Percentiles rank a stretch among this genome's conserved stretches.
Evolutionary conservation across 164 flowering plant genomes (phyloP).

Genomic region (Echeveria elegans): DNA sequence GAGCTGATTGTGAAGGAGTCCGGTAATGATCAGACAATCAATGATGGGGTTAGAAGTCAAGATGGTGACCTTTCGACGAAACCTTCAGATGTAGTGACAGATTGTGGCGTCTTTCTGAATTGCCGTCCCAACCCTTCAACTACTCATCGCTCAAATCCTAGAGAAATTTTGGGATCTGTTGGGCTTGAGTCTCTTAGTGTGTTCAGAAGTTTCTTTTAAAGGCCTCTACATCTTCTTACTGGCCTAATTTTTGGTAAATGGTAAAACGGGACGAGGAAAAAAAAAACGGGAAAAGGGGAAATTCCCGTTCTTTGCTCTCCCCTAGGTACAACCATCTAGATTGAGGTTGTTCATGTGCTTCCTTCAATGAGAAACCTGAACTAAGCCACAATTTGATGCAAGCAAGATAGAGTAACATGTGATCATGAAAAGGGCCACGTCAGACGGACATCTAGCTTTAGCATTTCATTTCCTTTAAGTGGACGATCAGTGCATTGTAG

Average conservation of each 20-base stretch:
- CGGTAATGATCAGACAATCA: slow-evolving; percentile 13
- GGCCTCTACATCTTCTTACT: background rate
- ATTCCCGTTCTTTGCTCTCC: no score
- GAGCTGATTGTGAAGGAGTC: slow-evolving; percentile 20
- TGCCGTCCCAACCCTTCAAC: background rate
- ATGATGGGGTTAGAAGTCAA: slow-evolving; percentile 11
- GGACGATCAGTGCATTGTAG: no score
- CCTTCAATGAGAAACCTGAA: background rate
- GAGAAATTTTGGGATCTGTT: background rate
- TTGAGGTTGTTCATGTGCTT: background rate
- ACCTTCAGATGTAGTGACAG: background rate
- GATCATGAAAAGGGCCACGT: background rate
- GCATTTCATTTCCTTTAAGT: no score
- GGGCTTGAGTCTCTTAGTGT: slow-evolving; percentile 1
- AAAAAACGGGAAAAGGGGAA: no score
- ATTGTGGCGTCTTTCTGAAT: background rate
- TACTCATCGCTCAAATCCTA: background rate
- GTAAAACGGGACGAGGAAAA: background rate
- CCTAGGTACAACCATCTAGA: background rate
- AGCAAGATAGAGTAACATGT: background rate
- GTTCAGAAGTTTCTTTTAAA: slow-evolving; percentile 3
- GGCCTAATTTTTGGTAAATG: background rate
- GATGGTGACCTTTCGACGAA: slow-evolving; percentile 8
- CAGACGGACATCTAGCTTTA: no score
- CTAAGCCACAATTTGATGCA: no score